Evolutionary conservation across 768 basidiomycete genomes (phyloP).

Genomic region (Suillus clintonianus): DNA sequence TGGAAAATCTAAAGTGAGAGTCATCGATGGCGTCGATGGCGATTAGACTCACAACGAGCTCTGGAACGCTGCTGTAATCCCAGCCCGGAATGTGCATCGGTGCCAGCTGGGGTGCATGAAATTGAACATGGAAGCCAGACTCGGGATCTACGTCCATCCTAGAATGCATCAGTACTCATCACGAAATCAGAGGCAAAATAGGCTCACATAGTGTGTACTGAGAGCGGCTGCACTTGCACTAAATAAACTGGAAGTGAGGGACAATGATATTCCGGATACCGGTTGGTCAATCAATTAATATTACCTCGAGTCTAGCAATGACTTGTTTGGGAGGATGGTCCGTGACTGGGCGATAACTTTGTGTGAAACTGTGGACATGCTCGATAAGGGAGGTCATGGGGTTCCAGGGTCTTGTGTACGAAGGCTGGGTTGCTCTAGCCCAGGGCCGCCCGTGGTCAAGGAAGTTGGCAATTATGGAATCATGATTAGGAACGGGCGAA

Average conservation of each 20-base stretch:
- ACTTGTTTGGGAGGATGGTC: constrained; percentile 3
- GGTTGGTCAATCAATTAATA: constrained; percentile 3
- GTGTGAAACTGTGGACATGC: not conserved
- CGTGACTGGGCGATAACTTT: constrained; percentile 5
- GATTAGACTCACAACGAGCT: constrained; percentile 26
- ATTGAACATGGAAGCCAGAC: constrained; percentile 25
- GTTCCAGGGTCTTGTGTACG: not conserved
- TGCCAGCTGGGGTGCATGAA: constrained; percentile 30
- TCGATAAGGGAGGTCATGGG: constrained; percentile 1
- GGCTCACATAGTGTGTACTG: constrained; percentile 5
- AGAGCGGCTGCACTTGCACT: not conserved
- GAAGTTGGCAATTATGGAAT: not conserved
- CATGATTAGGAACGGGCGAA: not conserved
- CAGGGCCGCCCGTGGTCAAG: not conserved
- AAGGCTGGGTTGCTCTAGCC: not conserved
- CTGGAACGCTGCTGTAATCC: constrained; percentile 26
- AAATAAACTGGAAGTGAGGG: not conserved
- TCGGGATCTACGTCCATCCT: constrained; percentile 20
- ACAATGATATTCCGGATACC: not conserved
- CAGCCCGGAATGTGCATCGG: constrained; percentile 27
- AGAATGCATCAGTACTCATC: not conserved
- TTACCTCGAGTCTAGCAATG: not conserved
- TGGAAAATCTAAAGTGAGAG: not conserved
- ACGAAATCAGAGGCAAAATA: not conserved
- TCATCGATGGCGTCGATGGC: constrained; percentile 1